These are phyloP conservation scores for Nematocida parisii DNA, from an alignment of 371 early-diverging fungal species.

Conservation along the genomic window DNA sequence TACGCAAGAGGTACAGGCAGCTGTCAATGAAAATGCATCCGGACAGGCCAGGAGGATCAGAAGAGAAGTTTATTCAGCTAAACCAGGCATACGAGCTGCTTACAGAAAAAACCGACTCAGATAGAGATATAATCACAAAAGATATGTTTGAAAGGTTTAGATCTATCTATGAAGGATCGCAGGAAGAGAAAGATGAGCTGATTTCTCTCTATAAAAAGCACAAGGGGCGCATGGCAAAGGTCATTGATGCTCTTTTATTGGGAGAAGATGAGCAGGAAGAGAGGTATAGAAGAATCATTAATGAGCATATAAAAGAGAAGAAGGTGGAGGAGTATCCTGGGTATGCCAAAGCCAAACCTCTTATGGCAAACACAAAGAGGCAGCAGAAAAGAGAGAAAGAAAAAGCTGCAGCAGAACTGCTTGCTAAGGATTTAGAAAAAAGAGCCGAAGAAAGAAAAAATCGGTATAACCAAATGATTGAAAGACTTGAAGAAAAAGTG, in stretches of 20 bases:
- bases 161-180: conserved; percentile 54
- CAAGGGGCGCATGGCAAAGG: conserved; percentile 63
- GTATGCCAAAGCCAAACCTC: conserved; percentile 28
- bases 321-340: conserved; percentile 49
- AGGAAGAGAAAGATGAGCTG: conserved; percentile 63
- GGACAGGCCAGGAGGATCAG: conserved; percentile 78
- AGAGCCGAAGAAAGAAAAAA: conserved; percentile 28
- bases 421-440: conserved; percentile 56
- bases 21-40: conserved; percentile 80
- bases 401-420: conserved; percentile 50
- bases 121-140: conserved; percentile 29
- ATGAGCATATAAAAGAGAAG: conserved; percentile 29
- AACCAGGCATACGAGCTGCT: conserved; percentile 60
- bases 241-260: conserved; percentile 59
- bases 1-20: conserved; percentile 82
- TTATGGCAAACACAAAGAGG: conserved; percentile 28
- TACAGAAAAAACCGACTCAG: background rate
- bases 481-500: conserved; percentile 55
- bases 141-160: conserved; percentile 54
- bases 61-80: conserved; percentile 69
- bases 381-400: conserved; percentile 55
- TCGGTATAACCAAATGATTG: conserved; percentile 44
- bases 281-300: conserved; percentile 58
- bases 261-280: conserved; percentile 63
- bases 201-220: conserved; percentile 59